Evolutionary conservation across 2,329 filamentous ascomycete species (phyloP).

Genomic region (Botryotinia narcissicola): DNA sequence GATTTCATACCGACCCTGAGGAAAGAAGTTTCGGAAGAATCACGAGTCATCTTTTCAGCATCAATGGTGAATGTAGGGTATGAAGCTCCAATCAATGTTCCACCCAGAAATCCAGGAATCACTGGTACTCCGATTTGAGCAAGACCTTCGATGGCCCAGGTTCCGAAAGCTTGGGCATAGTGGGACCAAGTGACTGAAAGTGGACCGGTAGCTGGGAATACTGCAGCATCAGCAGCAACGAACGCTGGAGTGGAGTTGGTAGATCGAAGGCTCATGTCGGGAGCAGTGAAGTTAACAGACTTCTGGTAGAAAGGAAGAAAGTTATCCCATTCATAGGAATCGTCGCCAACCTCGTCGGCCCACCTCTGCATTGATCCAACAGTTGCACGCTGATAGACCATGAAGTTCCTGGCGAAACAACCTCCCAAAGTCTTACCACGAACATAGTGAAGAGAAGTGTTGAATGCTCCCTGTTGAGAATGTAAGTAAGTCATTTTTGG

Average conservation of each 20-base stretch:
- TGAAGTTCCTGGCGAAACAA: slow-evolving; percentile 36
- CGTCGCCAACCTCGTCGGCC: slow-evolving; percentile 43
- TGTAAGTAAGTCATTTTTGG: neutral
- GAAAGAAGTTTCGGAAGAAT: slow-evolving; percentile 42
- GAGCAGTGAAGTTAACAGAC: slow-evolving; percentile 19
- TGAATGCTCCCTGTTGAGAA: slow-evolving; percentile 7
- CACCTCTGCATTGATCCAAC: slow-evolving; percentile 42
- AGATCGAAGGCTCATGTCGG: slow-evolving; percentile 23
- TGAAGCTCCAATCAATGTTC: slow-evolving; percentile 42
- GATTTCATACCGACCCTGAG: slow-evolving; percentile 24
- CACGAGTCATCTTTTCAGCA: slow-evolving; percentile 33
- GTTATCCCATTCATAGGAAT: slow-evolving; percentile 46
- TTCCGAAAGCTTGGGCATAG: slow-evolving; percentile 40
- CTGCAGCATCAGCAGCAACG: slow-evolving; percentile 31
- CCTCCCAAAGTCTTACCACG: slow-evolving; percentile 38
- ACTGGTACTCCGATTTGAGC: slow-evolving; percentile 39
- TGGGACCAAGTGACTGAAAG: slow-evolving; percentile 44
- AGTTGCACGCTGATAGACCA: slow-evolving; percentile 37
- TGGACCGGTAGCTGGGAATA: slow-evolving; percentile 38
- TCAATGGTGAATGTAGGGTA: slow-evolving; percentile 39
- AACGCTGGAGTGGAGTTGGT: slow-evolving; percentile 36
- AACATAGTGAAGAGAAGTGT: slow-evolving; percentile 30
- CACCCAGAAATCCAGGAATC: slow-evolving; percentile 42
- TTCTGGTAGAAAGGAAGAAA: slow-evolving; percentile 46
- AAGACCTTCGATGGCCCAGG: slow-evolving; percentile 37